Evolutionary conservation across 2,329 filamentous ascomycete genomes (phyloP), one percentile per base, ranked within the genome.

Genomic region (Xylariomycetidae sp.): DNA sequence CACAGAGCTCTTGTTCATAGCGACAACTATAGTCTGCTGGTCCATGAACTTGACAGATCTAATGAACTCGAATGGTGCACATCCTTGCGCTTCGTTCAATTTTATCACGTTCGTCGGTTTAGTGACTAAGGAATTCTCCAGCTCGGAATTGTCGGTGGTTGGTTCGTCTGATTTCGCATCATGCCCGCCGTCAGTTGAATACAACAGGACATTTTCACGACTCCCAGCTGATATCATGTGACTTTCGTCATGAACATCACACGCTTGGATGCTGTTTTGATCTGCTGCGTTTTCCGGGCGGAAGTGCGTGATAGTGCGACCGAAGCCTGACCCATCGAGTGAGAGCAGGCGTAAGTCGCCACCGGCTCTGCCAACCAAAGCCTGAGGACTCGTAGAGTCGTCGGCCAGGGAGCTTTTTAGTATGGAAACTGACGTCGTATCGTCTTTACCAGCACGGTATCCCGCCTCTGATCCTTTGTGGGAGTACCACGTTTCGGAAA

Each of bases 281-380:
- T 40, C 41, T 6, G 36, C 10, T 10, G 33, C 15, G 10, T 27
- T 29, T 8, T 38, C 20, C 8, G 41, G 38, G 17, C 34, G 45
- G 13, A 49, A 55, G 26, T 28, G 32, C 50, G 50, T 31, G 40
- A 48, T 33, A 39, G 45, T 44, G 47, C 34, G 13, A 52, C 51
- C 34, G 50, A 64, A 63, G 10, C 35, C 43, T 20, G 57, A 51
- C 1, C 56, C 46, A 16, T 56, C 56, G 6, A 58, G 58, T 3
- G 66, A 67, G 6, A 72, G 40, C 3, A 76, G 46, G 6, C 64
- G 55, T 5, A 77, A 46, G 13, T 68, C 56, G 2, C 73, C 72
- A 40, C 67, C 72, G 1, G 71, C 68, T 20, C 72, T 59, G 4
- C 70, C 72, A 0, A 68, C 63, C 3, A 74, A 44, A 1, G 72